These are phyloP conservation scores for Xanthoceras sorbifolium DNA, from an alignment of 345 rosid species.

Conservation along the genomic window DNA sequence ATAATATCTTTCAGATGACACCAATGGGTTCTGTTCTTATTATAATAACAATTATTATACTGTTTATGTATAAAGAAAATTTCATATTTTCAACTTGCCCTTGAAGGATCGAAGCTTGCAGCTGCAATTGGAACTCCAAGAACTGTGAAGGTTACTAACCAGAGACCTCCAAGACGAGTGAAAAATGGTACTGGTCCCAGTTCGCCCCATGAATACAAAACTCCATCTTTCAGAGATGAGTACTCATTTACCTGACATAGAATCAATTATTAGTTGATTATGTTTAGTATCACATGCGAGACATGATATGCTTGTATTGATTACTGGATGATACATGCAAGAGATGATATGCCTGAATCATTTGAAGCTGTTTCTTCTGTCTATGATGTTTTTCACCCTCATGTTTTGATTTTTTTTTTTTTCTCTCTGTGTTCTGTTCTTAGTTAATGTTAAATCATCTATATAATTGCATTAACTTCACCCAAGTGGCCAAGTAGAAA, in stretches of 20 bases:
- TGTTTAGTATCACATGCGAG: not conserved
- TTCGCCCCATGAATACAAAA: slow-evolving; percentile 89
- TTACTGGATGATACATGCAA: not conserved
- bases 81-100: slow-evolving; percentile 39
- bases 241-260: slow-evolving; percentile 79
- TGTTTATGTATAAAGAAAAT: not conserved
- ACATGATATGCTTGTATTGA: not conserved
- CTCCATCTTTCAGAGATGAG: slow-evolving; percentile 77
- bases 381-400: not conserved
- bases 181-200: slow-evolving; percentile 63
- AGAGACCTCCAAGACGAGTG: slow-evolving; percentile 88
- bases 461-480: not conserved
- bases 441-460: not conserved
- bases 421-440: not conserved
- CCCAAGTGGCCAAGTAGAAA: no score
- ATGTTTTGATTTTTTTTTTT: not conserved
- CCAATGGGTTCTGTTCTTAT: not conserved
- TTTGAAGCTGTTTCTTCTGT: not conserved
- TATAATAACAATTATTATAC: not conserved
- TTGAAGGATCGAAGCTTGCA: slow-evolving; percentile 95
- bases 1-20: not conserved
- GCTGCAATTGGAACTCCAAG: slow-evolving; percentile 93
- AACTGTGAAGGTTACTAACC: slow-evolving; percentile 72
- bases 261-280: slow-evolving; percentile 13
- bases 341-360: not conserved